Percentiles rank a stretch among this genome's conserved stretches.
Conservation (phyloP, 345 rosid genomes). For the Citrus medica region DNA sequence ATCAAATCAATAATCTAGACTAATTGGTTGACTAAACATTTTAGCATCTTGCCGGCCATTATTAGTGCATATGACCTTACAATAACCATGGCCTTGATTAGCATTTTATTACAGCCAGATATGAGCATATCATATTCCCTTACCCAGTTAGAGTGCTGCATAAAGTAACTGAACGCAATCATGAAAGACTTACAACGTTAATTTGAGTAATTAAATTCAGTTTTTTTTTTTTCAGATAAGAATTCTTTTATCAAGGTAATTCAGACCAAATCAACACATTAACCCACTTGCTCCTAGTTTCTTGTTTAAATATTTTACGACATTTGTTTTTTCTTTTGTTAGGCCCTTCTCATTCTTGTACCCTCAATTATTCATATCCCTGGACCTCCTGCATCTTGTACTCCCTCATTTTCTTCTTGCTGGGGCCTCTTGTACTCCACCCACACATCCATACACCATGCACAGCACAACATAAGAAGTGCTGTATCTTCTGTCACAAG, state of each 20-base stretch:
- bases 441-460: background rate
- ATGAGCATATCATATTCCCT: too few species aligned
- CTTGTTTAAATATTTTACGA: background rate
- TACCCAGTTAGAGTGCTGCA: background rate
- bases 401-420: too few species aligned
- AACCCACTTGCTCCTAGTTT: background rate
- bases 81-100: too few species aligned
- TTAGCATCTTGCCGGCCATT: background rate
- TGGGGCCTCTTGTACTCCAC: too few species aligned
- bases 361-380: background rate
- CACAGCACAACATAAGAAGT: background rate
- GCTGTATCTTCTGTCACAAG: background rate
- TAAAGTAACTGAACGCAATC: background rate
- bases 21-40: too few species aligned
- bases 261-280: background rate
- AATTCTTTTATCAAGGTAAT: too few species aligned
- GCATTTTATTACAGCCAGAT: too few species aligned
- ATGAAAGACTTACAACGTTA: background rate
- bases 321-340: background rate
- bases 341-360: background rate
- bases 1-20: background rate
- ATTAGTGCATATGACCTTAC: background rate
- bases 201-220: too few species aligned
- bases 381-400: background rate
- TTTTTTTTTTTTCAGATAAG: too few species aligned